These are phyloP conservation scores for Trifolium repens DNA, from an alignment of 306 rosid genomes.

Conservation along the genomic window DNA sequence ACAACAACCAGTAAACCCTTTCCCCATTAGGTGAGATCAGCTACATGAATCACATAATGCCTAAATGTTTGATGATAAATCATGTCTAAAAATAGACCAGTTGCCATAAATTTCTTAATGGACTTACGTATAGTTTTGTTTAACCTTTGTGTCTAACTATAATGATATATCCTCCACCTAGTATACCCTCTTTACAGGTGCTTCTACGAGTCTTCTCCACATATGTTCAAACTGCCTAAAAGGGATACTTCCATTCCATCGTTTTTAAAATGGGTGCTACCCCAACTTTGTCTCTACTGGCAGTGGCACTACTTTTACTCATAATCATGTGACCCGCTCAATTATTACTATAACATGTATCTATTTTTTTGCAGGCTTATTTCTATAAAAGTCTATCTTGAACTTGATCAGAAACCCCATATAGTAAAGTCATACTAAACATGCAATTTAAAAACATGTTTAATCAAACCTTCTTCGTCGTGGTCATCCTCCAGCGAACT, in stretches of 20 bases:
- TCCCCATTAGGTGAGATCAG: slow-evolving; percentile 6
- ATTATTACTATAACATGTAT: not conserved
- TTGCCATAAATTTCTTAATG: not conserved
- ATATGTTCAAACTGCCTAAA: not conserved
- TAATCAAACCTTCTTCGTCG: slow-evolving; percentile 62
- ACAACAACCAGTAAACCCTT: not conserved
- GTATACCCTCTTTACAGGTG: not conserved
- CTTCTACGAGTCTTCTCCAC: not conserved
- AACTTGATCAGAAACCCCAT: slow-evolving; percentile 16
- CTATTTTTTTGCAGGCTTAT: not conserved
- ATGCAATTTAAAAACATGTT: not conserved
- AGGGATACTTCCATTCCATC: not conserved
- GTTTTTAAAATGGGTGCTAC: slow-evolving; percentile 1
- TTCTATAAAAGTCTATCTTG: not conserved
- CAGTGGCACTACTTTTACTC: not conserved
- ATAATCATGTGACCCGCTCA: not conserved
- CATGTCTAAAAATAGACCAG: slow-evolving; percentile 6
- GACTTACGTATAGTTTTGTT: not conserved
- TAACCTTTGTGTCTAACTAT: slow-evolving; percentile 8
- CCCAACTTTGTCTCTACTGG: not conserved
- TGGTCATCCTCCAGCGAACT: slow-evolving; percentile 45
- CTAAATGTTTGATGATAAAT: not conserved
- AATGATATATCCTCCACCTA: not conserved
- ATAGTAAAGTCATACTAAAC: slow-evolving; percentile 3
- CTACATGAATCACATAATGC: not conserved